Percentiles rank a stretch among this genome's conserved stretches.
Evolutionary conservation across 2,329 filamentous ascomycete genomes (phyloP).

Genomic region (Zopfia rhizophila): DNA sequence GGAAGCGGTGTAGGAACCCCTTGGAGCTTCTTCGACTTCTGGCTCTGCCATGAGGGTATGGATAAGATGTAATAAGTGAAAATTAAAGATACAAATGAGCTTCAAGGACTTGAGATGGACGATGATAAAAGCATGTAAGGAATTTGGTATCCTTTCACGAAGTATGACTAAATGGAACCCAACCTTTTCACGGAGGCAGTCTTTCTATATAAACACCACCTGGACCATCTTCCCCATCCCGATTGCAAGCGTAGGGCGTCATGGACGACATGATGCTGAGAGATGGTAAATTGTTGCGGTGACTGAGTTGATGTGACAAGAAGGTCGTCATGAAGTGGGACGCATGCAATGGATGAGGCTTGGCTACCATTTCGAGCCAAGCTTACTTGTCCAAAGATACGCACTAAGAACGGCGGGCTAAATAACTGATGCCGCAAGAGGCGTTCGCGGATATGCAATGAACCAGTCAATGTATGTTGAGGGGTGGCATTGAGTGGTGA

Average conservation of each 20-base stretch:
- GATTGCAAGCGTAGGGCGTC: no score
- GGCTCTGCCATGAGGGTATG: not conserved
- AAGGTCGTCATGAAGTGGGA: conserved; percentile 28
- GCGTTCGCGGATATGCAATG: no score
- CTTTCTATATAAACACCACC: not conserved
- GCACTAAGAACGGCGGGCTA: conserved; percentile 7
- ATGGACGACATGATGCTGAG: conserved; percentile 33
- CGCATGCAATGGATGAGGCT: conserved; percentile 34
- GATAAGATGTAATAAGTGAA: not conserved
- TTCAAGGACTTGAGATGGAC: no score
- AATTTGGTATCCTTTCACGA: not conserved
- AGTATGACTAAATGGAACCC: not conserved
- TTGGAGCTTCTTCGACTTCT: conserved; percentile 23
- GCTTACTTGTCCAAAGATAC: no score
- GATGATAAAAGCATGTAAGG: conserved; percentile 4
- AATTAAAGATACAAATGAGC: no score
- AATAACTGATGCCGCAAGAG: no score
- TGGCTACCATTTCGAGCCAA: conserved; percentile 34
- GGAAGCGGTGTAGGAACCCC: conserved; percentile 32
- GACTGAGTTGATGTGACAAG: conserved; percentile 32
- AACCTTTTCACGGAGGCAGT: not conserved
- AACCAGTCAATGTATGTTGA: no score
- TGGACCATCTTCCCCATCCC: no score
- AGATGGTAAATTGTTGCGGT: conserved; percentile 23
- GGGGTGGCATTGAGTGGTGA: conserved; percentile 19